Evolutionary conservation across 768 basidiomycete species (phyloP).

Genomic region (Lentinula raphanica): DNA sequence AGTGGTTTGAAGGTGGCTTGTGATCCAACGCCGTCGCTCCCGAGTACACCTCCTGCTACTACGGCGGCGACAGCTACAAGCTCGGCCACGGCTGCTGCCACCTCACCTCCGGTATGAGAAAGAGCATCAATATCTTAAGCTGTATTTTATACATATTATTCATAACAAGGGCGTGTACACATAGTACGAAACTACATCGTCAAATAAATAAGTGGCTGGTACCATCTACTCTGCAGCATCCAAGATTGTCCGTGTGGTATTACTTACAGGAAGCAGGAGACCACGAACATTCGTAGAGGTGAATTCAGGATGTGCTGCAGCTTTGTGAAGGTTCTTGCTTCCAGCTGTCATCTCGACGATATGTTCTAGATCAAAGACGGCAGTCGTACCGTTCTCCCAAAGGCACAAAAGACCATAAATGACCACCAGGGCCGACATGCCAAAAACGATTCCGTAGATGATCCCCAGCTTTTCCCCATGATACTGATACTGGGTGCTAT

Average conservation of each 20-base stretch:
- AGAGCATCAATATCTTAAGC: neutral
- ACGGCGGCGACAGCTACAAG: constrained; percentile 11
- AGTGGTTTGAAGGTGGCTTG: constrained; percentile 13
- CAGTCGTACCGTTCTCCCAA: neutral
- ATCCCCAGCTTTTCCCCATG: constrained; percentile 30
- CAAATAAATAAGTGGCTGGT: too few species aligned
- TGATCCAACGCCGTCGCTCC: constrained; percentile 9
- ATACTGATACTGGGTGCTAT: constrained; percentile 33
- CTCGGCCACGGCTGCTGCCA: neutral
- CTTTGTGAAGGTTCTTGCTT: neutral
- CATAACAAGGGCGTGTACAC: too few species aligned
- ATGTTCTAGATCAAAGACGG: neutral
- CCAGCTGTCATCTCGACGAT: constrained; percentile 1
- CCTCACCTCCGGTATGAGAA: neutral
- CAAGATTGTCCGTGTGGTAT: neutral
- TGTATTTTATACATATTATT: neutral
- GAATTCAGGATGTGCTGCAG: neutral
- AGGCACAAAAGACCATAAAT: neutral
- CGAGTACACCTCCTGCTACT: constrained; percentile 12
- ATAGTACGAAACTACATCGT: too few species aligned
- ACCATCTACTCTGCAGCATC: neutral
- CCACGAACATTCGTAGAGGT: neutral
- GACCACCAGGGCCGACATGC: neutral
- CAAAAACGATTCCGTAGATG: constrained; percentile 2
- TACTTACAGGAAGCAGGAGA: neutral